Percentiles rank a stretch among this genome's conserved stretches.
These are phyloP conservation scores for Jatropha multifida DNA, from an alignment of 441 rosid genomes.

Conservation along the genomic window DNA sequence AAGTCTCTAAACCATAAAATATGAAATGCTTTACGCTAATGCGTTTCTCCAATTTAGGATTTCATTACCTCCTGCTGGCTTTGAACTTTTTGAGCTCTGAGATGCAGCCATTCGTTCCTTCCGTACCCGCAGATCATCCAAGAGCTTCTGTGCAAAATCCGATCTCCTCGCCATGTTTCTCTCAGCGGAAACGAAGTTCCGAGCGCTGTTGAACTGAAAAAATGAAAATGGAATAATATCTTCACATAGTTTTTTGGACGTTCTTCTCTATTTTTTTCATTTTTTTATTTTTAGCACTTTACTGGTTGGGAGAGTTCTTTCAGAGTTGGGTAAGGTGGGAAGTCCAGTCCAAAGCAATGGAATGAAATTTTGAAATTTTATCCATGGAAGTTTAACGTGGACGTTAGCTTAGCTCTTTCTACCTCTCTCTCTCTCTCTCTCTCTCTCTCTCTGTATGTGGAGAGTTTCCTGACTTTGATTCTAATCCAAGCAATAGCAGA, in stretches of 20 bases:
- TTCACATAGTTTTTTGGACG: constrained; percentile 13
- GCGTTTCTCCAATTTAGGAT: background rate
- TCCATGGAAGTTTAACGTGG: constrained; percentile 55
- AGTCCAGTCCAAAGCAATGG: constrained; percentile 40
- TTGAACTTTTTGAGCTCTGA: constrained; percentile 45
- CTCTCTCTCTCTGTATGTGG: constrained; percentile 21
- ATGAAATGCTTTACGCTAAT: no score
- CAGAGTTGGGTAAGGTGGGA: constrained; percentile 78
- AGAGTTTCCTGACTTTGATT: constrained; percentile 56
- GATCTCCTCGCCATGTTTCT: constrained; percentile 75
- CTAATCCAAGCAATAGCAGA: constrained; percentile 72
- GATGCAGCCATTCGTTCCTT: constrained; percentile 70
- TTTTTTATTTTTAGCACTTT: constrained; percentile 11
- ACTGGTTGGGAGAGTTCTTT: constrained; percentile 65
- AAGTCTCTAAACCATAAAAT: no score
- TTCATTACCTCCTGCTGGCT: constrained; percentile 44
- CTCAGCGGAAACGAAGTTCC: constrained; percentile 28
- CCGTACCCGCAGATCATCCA: constrained; percentile 78
- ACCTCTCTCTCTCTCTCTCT: constrained; percentile 28
- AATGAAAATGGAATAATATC: constrained; percentile 18
- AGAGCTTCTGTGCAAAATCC: constrained; percentile 89
- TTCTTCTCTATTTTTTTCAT: background rate
- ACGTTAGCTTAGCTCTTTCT: constrained; percentile 50
- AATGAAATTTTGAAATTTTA: constrained; percentile 29
- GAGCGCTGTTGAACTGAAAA: constrained; percentile 7